Evolutionary conservation across 2,329 filamentous ascomycete species (phyloP).

Genomic region (Zalaria sp.): DNA sequence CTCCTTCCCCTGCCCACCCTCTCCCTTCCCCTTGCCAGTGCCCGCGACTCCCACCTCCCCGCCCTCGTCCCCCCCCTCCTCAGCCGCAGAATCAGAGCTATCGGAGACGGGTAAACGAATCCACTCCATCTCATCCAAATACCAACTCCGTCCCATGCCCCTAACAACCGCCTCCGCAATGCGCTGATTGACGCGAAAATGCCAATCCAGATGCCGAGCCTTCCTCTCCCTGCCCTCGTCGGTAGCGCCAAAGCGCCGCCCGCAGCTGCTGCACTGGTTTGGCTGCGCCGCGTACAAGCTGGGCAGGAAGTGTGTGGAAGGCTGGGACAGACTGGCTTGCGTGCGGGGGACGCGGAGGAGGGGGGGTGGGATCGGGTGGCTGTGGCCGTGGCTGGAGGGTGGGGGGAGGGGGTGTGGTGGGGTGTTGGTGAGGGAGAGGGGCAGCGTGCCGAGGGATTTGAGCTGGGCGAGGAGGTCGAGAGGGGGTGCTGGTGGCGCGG

Average conservation of each 20-base stretch:
- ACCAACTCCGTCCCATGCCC: slow-evolving; percentile 87
- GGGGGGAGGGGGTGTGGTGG: slow-evolving; percentile 3
- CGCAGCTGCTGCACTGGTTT: slow-evolving; percentile 82
- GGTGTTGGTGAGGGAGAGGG: not conserved
- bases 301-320: not conserved
- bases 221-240: slow-evolving; percentile 73
- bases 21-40: not conserved
- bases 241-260: slow-evolving; percentile 67
- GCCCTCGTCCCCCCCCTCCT: slow-evolving; percentile 24
- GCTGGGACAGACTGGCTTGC: not conserved
- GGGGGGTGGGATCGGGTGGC: not conserved
- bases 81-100: slow-evolving; percentile 35
- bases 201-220: slow-evolving; percentile 91
- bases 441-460: too few species aligned
- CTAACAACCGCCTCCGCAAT: slow-evolving; percentile 67
- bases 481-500: slow-evolving; percentile 1
- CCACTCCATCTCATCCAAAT: slow-evolving; percentile 88
- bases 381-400: too few species aligned
- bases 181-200: slow-evolving; percentile 84
- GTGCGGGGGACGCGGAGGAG: too few species aligned
- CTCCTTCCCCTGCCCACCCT: not conserved
- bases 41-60: slow-evolving; percentile 25
- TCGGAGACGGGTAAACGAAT: slow-evolving; percentile 69
- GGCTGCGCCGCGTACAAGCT: slow-evolving; percentile 67
- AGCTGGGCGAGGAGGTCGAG: too few species aligned